Conservation (phyloP, 2,329 filamentous ascomycete species). For the Zymoseptoria pseudotritici region DNA sequence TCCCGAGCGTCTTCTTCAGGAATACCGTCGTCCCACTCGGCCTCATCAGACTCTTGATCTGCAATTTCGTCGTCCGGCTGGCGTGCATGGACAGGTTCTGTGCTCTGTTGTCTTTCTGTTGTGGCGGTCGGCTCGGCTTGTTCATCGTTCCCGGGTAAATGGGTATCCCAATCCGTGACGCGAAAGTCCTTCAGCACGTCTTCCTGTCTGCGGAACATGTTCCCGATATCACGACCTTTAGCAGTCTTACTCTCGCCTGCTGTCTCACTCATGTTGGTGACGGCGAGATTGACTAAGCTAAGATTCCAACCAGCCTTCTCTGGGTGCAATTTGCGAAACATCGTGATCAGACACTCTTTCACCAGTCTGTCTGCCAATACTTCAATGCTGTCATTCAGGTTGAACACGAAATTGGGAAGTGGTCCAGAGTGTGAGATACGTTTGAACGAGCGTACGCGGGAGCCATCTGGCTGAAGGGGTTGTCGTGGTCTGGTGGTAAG, state of each 20-base stretch:
- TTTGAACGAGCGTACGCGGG: slow-evolving; percentile 52
- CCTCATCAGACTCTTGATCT: slow-evolving; percentile 4
- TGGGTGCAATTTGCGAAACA: slow-evolving; percentile 68
- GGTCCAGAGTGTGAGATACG: slow-evolving; percentile 69
- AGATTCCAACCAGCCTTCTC: slow-evolving; percentile 68
- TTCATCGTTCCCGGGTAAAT: slow-evolving; percentile 5
- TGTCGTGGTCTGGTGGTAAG: slow-evolving; percentile 65
- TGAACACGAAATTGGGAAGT: slow-evolving; percentile 68
- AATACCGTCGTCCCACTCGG: slow-evolving; percentile 17
- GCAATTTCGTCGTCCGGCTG: slow-evolving; percentile 2
- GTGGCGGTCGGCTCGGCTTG: background rate
- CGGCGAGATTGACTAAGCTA: slow-evolving; percentile 77
- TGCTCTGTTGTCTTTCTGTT: background rate
- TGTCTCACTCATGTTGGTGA: slow-evolving; percentile 66
- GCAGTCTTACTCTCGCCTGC: slow-evolving; percentile 39
- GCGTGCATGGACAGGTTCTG: background rate
- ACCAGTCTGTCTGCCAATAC: slow-evolving; percentile 61
- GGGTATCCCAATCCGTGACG: slow-evolving; percentile 39
- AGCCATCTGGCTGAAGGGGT: slow-evolving; percentile 46
- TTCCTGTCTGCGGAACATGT: slow-evolving; percentile 75
- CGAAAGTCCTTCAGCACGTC: slow-evolving; percentile 61
- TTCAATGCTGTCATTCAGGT: slow-evolving; percentile 50
- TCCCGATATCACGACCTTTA: slow-evolving; percentile 64
- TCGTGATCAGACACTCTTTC: slow-evolving; percentile 56
- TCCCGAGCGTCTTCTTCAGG: slow-evolving; percentile 13